Percentiles rank a stretch among this genome's conserved stretches.
phyloP scores from a whole-genome alignment of 2,329 filamentous ascomycete genomes.

The Annulohypoxylon truncatum region DNA sequence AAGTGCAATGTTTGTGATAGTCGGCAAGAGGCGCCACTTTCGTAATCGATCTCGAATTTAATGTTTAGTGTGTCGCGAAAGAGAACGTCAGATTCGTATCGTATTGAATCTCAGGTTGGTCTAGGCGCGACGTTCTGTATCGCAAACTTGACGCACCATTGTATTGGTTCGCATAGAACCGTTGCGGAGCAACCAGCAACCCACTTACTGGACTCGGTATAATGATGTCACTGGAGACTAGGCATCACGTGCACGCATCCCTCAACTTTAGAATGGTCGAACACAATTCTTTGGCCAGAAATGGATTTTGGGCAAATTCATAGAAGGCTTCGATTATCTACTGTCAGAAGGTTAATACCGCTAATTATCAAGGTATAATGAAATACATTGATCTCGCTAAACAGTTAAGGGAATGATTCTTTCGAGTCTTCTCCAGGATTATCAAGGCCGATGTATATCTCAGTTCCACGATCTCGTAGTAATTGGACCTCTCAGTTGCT shows the following conservation, averaged over 20 bases:
- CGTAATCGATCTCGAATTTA: background rate
- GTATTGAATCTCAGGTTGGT: conserved; percentile 14
- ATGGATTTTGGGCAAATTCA: background rate
- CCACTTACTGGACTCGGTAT: conserved; percentile 24
- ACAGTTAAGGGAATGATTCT: background rate
- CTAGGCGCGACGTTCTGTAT: conserved; percentile 4
- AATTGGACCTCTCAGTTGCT: background rate
- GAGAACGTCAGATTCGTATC: background rate
- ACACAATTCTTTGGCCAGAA: background rate
- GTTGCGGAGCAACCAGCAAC: conserved; percentile 37
- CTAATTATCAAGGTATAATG: background rate
- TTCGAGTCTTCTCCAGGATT: background rate
- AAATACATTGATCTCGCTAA: background rate
- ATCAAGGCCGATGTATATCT: background rate
- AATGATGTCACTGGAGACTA: conserved; percentile 1
- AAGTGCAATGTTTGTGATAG: conserved; percentile 1
- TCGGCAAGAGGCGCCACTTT: background rate
- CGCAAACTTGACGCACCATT: conserved; percentile 1
- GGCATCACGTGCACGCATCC: background rate
- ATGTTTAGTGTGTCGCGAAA: background rate
- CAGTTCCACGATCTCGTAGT: background rate
- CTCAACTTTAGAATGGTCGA: background rate
- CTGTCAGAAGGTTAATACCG: background rate
- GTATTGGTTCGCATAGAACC: conserved; percentile 5
- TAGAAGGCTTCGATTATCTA: background rate